A percentile compares a stretch with the other conserved stretches of the same genome.
Conservation (phyloP, 768 basidiomycete genomes). For the Leccinum fibrillosum region DNA sequence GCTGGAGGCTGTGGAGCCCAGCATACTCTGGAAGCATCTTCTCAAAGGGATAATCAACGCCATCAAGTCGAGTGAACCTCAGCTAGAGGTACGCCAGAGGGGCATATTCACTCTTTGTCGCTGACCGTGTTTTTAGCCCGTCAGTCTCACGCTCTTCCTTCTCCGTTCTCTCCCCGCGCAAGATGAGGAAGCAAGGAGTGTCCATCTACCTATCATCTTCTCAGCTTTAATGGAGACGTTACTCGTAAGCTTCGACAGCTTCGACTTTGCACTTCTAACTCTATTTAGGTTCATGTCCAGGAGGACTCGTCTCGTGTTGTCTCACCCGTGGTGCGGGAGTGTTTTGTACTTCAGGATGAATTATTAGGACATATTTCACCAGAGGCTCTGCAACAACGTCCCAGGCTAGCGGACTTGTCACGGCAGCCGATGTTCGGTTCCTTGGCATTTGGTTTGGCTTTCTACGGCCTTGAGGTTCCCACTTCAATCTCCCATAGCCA, state of each 20-base stretch:
- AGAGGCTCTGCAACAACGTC: conserved; percentile 48
- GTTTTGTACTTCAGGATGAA: conserved; percentile 49
- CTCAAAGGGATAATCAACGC: conserved; percentile 55
- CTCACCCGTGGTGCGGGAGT: conserved; percentile 37
- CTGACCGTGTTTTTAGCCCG: conserved; percentile 43
- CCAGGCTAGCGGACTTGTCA: conserved; percentile 40
- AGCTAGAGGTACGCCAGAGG: conserved; percentile 44
- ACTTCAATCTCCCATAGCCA: conserved; percentile 24
- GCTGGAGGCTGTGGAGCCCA: conserved; percentile 91
- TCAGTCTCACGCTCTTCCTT: conserved; percentile 69
- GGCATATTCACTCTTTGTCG: not conserved
- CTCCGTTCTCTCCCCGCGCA: conserved; percentile 68
- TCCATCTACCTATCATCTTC: conserved; percentile 82
- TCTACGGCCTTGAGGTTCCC: conserved; percentile 51
- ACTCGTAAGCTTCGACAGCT: conserved; percentile 40
- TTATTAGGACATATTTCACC: conserved; percentile 51
- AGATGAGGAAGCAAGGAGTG: conserved; percentile 81
- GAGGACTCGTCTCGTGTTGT: conserved; percentile 34
- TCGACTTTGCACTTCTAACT: conserved; percentile 1
- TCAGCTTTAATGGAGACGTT: conserved; percentile 62
- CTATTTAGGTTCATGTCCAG: conserved; percentile 35
- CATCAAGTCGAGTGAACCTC: conserved; percentile 41
- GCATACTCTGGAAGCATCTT: conserved; percentile 80
- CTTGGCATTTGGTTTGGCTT: conserved; percentile 55
- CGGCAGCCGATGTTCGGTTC: conserved; percentile 36